Conservation (phyloP, 805 yeast genomes). For the Metschnikowia shivogae region DNA sequence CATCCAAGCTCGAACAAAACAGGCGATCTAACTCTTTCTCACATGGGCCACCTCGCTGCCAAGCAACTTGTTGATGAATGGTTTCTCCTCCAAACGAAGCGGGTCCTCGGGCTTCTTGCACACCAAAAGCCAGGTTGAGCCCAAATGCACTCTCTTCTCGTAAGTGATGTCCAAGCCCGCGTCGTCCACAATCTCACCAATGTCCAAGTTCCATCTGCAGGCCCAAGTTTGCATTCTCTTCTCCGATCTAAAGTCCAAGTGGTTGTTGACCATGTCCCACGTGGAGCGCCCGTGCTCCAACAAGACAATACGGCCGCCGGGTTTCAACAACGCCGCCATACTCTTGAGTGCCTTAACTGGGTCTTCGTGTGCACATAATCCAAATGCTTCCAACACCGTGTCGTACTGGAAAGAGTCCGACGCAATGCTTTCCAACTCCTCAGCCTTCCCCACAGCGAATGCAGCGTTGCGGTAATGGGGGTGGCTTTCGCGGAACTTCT, state of each 20-base stretch:
- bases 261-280: conserved; percentile 70
- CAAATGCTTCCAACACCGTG: conserved; percentile 90
- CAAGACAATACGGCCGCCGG: conserved; percentile 84
- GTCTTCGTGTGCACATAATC: conserved; percentile 92
- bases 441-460: conserved; percentile 88
- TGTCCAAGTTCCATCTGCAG: conserved; percentile 95
- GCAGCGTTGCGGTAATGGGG: conserved; percentile 72
- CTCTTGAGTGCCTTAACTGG: conserved; percentile 79
- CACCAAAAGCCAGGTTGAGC: conserved; percentile 85
- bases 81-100: conserved; percentile 40
- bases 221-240: conserved; percentile 90
- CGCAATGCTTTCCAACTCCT: conserved; percentile 64
- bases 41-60: conserved; percentile 33
- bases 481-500: conserved; percentile 63
- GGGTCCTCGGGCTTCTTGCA: conserved; percentile 73
- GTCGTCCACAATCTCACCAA: conserved; percentile 78
- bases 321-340: conserved; percentile 68
- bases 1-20: too few species aligned
- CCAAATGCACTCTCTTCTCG: conserved; percentile 79
- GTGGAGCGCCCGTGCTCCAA: conserved; percentile 91
- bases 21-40: conserved; percentile 15
- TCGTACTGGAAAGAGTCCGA: conserved; percentile 62
- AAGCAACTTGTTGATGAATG: conserved; percentile 38
- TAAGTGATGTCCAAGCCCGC: conserved; percentile 81
- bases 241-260: conserved; percentile 78